phyloP scores from a whole-genome alignment of 2,329 filamentous ascomycete genomes.

The Alternaria triticimaculans region DNA sequence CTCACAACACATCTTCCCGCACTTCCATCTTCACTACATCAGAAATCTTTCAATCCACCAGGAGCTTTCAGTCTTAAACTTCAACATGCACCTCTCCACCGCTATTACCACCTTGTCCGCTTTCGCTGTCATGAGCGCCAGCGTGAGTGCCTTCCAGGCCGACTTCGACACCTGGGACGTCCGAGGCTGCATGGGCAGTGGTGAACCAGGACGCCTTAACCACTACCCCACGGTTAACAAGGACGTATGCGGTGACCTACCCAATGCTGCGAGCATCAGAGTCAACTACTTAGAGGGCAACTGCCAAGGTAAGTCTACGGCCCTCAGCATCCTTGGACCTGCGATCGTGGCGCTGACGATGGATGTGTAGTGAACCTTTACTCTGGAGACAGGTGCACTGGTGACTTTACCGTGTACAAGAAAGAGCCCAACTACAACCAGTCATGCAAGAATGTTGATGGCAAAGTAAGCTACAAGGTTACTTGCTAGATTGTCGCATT shows the following conservation, averaged over 20 bases:
- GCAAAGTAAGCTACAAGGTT: not conserved
- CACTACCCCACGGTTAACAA: not conserved
- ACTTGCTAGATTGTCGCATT: not conserved
- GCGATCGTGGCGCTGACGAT: not conserved
- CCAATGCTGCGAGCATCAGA: not conserved
- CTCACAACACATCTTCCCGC: not conserved
- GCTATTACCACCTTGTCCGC: not conserved
- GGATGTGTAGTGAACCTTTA: not conserved
- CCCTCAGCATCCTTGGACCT: too few relatives aligned
- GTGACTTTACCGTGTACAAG: not conserved
- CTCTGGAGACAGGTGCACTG: not conserved
- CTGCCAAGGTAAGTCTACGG: not conserved
- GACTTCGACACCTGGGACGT: too few relatives aligned
- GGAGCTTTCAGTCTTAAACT: not conserved
- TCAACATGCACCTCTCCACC: not conserved
- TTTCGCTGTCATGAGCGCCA: not conserved
- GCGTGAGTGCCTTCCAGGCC: too few relatives aligned
- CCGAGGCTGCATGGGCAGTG: too few relatives aligned
- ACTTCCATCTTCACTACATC: not conserved
- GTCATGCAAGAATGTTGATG: not conserved
- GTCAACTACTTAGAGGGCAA: not conserved
- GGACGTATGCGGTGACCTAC: not conserved
- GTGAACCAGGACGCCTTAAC: not conserved
- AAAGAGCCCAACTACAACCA: not conserved
- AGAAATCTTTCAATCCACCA: not conserved